Conservation (phyloP, 2,329 filamentous ascomycete genomes). For the Drechslerella coelobrocha region DNA sequence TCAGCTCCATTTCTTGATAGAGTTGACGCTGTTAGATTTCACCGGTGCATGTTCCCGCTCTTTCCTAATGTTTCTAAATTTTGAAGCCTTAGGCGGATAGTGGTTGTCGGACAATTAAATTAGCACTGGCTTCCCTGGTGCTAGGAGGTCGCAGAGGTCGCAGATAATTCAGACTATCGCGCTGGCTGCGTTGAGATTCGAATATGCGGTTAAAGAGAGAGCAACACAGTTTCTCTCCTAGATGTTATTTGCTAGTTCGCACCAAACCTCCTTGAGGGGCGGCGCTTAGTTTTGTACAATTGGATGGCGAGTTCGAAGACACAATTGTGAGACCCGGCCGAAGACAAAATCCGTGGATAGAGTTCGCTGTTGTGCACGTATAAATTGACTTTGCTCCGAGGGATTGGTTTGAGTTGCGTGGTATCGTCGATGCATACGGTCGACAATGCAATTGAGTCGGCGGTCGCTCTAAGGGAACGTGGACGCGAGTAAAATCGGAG, state of each 20-base stretch:
- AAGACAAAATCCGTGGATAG: background rate
- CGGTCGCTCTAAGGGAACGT: constrained; percentile 27
- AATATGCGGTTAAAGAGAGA: too few species aligned
- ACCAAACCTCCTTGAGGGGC: background rate
- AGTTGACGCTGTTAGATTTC: background rate
- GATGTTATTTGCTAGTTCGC: background rate
- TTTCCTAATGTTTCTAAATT: constrained; percentile 1
- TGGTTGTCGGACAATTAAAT: background rate
- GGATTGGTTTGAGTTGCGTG: constrained; percentile 5
- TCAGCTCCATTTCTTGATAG: constrained; percentile 42
- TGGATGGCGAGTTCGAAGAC: background rate
- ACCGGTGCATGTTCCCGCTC: constrained; percentile 21
- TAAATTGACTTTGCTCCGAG: constrained; percentile 18
- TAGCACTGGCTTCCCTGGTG: too few species aligned
- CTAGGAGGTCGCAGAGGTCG: too few species aligned
- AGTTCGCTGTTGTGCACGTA: constrained; percentile 9
- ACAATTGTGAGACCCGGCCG: background rate
- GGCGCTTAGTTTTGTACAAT: constrained; percentile 25
- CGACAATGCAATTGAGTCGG: background rate
- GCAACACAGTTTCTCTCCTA: constrained; percentile 10
- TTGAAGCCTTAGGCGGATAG: background rate
- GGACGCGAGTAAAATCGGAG: constrained; percentile 8
- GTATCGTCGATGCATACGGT: background rate
- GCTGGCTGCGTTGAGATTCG: too few species aligned
- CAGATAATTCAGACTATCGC: too few species aligned